Evolutionary conservation across 2,329 filamentous ascomycete genomes (phyloP).

Genomic region (Colletotrichum sp.): DNA sequence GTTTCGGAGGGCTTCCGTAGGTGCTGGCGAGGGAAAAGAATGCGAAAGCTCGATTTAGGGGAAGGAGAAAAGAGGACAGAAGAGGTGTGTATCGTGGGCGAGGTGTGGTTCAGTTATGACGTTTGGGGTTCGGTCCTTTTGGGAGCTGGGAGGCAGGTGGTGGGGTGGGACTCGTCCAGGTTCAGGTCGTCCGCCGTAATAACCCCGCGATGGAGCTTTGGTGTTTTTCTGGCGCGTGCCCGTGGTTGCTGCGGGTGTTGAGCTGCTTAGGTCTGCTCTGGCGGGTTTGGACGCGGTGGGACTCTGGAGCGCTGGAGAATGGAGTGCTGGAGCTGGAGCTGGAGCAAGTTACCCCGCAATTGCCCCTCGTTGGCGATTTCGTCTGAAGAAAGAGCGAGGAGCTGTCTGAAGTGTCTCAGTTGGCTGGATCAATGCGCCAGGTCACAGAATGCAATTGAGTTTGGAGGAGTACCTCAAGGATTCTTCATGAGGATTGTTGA

Average conservation of each 20-base stretch:
- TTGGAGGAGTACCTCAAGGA: not conserved
- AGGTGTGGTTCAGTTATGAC: not conserved
- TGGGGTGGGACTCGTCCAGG: not conserved
- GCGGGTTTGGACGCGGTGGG: not conserved
- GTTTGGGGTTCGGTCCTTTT: constrained; percentile 5
- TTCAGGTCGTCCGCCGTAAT: not conserved
- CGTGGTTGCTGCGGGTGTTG: not conserved
- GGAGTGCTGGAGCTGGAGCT: not conserved
- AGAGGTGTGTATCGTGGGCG: not conserved
- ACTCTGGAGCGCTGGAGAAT: not conserved
- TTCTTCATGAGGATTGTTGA: not conserved
- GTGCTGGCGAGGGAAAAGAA: not conserved
- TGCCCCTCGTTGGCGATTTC: constrained; percentile 17
- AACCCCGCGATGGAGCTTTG: constrained; percentile 21
- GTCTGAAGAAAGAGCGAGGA: not conserved
- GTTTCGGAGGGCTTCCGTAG: not conserved
- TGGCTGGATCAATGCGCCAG: not conserved
- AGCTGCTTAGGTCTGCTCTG: not conserved
- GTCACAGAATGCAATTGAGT: not conserved
- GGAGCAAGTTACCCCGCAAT: constrained; percentile 15
- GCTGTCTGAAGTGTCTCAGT: not conserved
- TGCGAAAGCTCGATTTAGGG: not conserved
- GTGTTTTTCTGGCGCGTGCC: constrained; percentile 15
- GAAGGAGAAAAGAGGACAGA: not conserved
- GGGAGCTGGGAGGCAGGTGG: constrained; percentile 1